A percentile compares a stretch with the other conserved stretches of the same genome.
These are phyloP conservation scores for Deuterostichococcus epilithicus DNA, from an alignment of 139 green algal species.

Conservation along the genomic window DNA sequence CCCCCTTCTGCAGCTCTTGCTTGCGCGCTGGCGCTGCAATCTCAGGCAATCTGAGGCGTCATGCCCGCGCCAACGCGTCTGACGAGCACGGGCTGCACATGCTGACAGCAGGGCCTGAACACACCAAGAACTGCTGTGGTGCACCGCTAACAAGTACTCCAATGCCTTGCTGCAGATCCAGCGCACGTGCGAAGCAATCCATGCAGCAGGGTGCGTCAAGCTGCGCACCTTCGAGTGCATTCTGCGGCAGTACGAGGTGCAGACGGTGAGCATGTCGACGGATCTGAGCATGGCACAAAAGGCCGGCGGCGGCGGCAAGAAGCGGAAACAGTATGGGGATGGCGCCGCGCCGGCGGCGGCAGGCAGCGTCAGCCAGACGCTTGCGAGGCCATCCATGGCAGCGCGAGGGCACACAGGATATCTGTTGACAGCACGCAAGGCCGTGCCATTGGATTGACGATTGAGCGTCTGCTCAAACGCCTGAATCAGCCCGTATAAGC, in stretches of 20 bases:
- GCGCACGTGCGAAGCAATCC: conserved; percentile 65
- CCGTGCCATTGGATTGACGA: conserved; percentile 23
- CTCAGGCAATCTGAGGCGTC: no score
- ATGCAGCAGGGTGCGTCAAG: conserved; percentile 55
- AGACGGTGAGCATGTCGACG: conserved; percentile 6
- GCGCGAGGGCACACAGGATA: conserved; percentile 86
- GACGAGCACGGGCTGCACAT: no score
- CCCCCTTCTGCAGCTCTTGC: neutral
- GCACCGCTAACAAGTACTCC: neutral
- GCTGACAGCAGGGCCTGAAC: neutral
- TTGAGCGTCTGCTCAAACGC: no score
- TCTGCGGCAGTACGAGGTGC: conserved; percentile 78
- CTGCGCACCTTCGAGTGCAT: conserved; percentile 79
- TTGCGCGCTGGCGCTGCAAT: neutral
- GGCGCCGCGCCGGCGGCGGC: neutral
- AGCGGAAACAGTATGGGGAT: conserved; percentile 5
- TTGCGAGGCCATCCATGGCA: conserved; percentile 43
- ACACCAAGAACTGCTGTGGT: neutral
- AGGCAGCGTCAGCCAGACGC: neutral
- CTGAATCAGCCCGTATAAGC: no score
- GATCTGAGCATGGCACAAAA: conserved; percentile 3
- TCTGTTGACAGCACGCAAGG: conserved; percentile 78
- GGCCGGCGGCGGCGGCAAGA: neutral
- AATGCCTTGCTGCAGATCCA: conserved; percentile 59
- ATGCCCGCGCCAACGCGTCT: no score